phyloP scores from a whole-genome alignment of 75 land plant genomes.

The Sequoiadendron giganteum region DNA sequence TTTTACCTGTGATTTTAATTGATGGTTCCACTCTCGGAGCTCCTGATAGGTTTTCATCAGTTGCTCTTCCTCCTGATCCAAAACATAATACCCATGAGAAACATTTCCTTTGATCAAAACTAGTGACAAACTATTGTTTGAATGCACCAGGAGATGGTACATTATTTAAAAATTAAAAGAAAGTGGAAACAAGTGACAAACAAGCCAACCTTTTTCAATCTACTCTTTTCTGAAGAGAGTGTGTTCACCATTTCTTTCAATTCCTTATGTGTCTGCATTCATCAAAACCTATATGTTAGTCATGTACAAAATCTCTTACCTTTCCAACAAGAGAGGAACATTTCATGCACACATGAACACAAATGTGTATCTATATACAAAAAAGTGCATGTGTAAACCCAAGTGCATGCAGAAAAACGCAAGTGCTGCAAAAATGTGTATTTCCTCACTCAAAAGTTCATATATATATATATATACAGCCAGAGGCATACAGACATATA shows the following conservation, averaged over 20 bases:
- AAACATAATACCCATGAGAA: not conserved
- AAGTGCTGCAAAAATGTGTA: not conserved
- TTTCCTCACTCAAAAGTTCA: not conserved
- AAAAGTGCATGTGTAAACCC: not conserved
- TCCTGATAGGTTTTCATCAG: not conserved
- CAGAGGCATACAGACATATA: not conserved
- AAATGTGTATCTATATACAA: not conserved
- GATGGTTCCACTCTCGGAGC: not conserved
- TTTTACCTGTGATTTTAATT: not conserved
- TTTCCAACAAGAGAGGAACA: not conserved
- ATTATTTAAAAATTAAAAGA: not conserved
- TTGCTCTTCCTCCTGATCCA: not conserved
- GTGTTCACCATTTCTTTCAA: not conserved
- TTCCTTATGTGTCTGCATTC: constrained; percentile 1
- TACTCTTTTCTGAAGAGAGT: not conserved
- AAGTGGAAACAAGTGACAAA: not conserved
- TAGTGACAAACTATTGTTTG: not conserved
- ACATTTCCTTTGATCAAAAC: not conserved
- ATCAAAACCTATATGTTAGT: not conserved
- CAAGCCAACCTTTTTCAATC: constrained; percentile 3
- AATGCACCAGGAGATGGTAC: not conserved
- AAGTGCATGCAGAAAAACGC: not conserved
- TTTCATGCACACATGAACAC: not conserved
- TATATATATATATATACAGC: not conserved
- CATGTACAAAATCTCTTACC: not conserved